These are phyloP conservation scores for Calamus simplicifolius DNA, from an alignment of 176 grass and related monocot species.

Conservation along the genomic window DNA sequence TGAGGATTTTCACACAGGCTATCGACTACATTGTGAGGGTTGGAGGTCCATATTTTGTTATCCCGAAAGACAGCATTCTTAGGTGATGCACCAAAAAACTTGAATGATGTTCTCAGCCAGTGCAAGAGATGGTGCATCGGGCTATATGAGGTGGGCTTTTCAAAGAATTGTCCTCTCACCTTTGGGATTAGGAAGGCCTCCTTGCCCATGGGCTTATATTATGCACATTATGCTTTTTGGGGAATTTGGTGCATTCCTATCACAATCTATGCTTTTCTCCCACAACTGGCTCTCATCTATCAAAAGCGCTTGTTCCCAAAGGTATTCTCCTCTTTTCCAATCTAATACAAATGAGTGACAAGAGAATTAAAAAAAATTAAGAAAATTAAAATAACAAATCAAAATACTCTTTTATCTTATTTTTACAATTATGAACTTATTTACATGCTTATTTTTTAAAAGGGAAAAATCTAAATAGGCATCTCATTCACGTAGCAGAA, in stretches of 20 bases:
- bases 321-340: conserved; percentile 4
- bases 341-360: too few species aligned
- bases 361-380: too few species aligned
- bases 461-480: too few species aligned
- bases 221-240: conserved; percentile 15
- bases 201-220: conserved; percentile 10
- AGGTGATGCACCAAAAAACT: conserved; percentile 29
- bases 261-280: conserved; percentile 25
- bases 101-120: conserved; percentile 32
- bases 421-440: too few species aligned
- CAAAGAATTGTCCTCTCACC: conserved; percentile 14
- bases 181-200: conserved; percentile 26
- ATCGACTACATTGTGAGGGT: conserved; percentile 31
- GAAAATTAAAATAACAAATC: too few species aligned
- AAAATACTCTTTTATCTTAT: too few species aligned
- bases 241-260: conserved; percentile 20
- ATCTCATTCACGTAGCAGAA: too few species aligned
- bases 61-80: conserved; percentile 18
- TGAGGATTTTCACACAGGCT: conserved; percentile 37
- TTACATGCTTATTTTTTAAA: too few species aligned
- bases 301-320: conserved; percentile 25
- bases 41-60: conserved; percentile 32
- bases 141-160: conserved; percentile 27
- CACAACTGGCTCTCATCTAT: conserved; percentile 29
- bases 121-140: conserved; percentile 30